These are phyloP conservation scores for Asclepias syriaca DNA, from an alignment of 257 asterid genomes.

Conservation along the genomic window DNA sequence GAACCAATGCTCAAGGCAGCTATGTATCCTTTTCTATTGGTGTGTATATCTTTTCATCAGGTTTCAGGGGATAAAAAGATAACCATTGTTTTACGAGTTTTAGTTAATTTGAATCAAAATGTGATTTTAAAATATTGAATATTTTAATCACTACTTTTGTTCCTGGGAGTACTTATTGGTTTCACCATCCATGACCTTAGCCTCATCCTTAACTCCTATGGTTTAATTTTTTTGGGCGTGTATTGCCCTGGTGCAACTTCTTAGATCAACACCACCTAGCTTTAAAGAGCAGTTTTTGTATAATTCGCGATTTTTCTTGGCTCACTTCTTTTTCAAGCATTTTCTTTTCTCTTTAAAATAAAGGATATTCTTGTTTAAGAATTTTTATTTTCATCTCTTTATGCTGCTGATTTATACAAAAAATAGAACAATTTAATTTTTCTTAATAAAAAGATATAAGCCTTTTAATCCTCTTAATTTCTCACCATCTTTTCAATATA, in stretches of 20 bases:
- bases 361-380: not conserved
- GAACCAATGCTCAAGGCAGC: conserved; percentile 88
- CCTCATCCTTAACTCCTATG: not conserved
- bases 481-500: not conserved
- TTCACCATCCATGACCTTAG: not conserved
- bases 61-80: not conserved
- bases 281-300: not conserved
- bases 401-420: not conserved
- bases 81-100: not conserved
- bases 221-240: not conserved
- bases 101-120: not conserved
- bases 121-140: not conserved
- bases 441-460: not conserved
- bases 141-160: not conserved
- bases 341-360: not conserved
- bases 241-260: not conserved
- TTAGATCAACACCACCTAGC: not conserved
- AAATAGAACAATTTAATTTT: not conserved
- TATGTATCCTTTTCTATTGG: conserved; percentile 54
- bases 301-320: not conserved
- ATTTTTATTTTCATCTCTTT: not conserved
- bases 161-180: not conserved
- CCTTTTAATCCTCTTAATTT: not conserved
- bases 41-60: not conserved
- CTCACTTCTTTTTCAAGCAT: not conserved